Base-by-base conservation (phyloP, 495 filamentous ascomycete species). In the Hypoxylon subgilvum region DNA sequence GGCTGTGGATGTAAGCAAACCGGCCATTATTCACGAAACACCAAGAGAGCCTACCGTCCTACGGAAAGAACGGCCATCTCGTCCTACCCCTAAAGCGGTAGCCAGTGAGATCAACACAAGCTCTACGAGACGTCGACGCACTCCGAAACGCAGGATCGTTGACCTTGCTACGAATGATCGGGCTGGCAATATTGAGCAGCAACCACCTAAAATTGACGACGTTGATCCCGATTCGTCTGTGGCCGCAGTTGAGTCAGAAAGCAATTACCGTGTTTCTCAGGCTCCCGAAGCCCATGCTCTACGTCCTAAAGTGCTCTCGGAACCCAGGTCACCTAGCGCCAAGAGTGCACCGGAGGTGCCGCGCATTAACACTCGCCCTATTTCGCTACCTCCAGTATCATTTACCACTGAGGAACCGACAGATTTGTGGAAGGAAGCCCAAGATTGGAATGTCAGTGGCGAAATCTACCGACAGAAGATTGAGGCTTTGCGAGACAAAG, bases 381-480 rank as follows among this genome's bases (percentile, higher is more conserved):
- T 76, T 6, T 67, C 74, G 30, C 70, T 72, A 43, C 60, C 78
- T 14, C 71, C 79, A n/a, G 68, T 67, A 66, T 73, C 14, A 44
- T 76, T 39, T 70, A 72, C 48, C 62, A 76, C 41, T 34, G 50
- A 74, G 16, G 65, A 79, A 17, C 59, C 69, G 23, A 57, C 69
- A 14, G 62, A 72, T 34, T 59, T 70, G 34, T 76, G 76, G 65
- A 76, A 69, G 19, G 77, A 80, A 34, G 71, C 69, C 22, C 75
- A 79, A 48, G 79, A 89, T 47, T 89, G 88, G 82, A 83, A 84
- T 43, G 74, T 86, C 36, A 84, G 85, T 44, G 86, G 87, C 41
- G 90, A 96, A 64, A 76, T 90, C 4, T 96, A 93, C 70, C 83
- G 85, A 31, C 88, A 87, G 69, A 92, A 92, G 63, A 84, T 97